Evolutionary conservation across 768 basidiomycete species (phyloP), one percentile per base, ranked within the genome.

Genomic region (Chalciporus pseudorubinellus): DNA sequence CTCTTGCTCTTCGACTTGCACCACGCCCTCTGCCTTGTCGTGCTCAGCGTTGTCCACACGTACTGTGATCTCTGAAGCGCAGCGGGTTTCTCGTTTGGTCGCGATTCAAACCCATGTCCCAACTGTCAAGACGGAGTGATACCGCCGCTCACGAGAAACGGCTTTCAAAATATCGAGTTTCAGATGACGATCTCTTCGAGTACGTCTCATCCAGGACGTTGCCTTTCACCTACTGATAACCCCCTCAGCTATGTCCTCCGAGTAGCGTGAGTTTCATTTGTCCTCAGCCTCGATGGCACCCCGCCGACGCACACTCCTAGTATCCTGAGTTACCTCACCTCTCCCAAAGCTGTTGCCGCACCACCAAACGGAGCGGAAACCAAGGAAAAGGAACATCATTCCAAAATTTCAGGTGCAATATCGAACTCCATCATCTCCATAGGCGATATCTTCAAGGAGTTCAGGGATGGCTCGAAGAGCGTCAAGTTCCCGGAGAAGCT

Each of bases 401-500:
- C 81, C 22, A 77, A 88, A 51, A 70, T 91, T 28, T 82, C 85
- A 1, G 73, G 71, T 44, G 85, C 88, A 6, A 73, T 91, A 40
- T 77, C 79, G 12, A 70, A 68, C 53, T 77, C 80, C 36, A 72
- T 82, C 56, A 71, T 78, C 44, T 77, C 77, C 11, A 81, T 93
- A 51, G 82, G 84, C 21, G 91, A 92, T 66, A 75, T 92, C 67
- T 89, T 90, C 74, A 85, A 85, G 66, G 90, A 89, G 59, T 78
- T 83, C 50, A 69, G 84, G 53, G 87, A 87, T 70, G 85, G 89
- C 6, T 81, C 84, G 48, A 92, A 89, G 74, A 88, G 83, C 53
- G 88, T 90, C 64, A 92, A 90, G 66, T 98, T 95, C 68, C 95
- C 95, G 0, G 93, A 98, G 72, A 94, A 93, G 70, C 73, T 97